Conservation (phyloP, 2,329 filamentous ascomycete species). For the Onygena corvina region DNA sequence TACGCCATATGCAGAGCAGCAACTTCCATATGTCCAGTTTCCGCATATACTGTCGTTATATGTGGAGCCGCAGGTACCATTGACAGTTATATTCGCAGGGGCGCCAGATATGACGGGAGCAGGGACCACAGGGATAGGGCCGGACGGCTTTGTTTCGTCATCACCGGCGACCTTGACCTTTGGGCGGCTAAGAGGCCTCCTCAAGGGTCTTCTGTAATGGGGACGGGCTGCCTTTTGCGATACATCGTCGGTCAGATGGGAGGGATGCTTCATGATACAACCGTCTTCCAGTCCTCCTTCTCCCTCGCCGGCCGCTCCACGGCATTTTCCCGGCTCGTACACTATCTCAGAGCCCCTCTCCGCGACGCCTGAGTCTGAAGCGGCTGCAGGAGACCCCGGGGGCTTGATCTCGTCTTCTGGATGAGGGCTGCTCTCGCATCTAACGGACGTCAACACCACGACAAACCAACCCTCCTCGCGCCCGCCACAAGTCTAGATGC, state of each 20-base stretch:
- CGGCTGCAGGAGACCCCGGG: background rate
- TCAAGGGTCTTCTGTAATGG: background rate
- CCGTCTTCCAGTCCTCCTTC: background rate
- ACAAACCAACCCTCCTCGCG: too few species aligned
- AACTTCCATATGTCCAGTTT: constrained; percentile 41
- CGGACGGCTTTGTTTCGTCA: background rate
- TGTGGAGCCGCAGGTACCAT: constrained; percentile 43
- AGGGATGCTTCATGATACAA: constrained; percentile 3
- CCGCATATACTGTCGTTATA: constrained; percentile 42
- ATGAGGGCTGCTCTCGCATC: constrained; percentile 1
- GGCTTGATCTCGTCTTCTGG: background rate
- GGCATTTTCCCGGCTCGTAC: constrained; percentile 1
- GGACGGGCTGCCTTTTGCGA: background rate
- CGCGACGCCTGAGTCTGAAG: background rate
- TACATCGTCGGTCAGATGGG: background rate
- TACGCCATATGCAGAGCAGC: constrained; percentile 48
- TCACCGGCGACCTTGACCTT: background rate
- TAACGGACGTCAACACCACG: too few species aligned
- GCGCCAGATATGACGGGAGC: background rate
- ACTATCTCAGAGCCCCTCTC: background rate
- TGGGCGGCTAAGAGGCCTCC: background rate
- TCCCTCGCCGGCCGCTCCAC: background rate
- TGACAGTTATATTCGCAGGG: constrained; percentile 15
- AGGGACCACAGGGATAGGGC: background rate
- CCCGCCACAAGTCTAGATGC: background rate